Base-by-base conservation (phyloP, 371 early-diverging fungal species). In the Blastocladiella emersonii region DNA sequence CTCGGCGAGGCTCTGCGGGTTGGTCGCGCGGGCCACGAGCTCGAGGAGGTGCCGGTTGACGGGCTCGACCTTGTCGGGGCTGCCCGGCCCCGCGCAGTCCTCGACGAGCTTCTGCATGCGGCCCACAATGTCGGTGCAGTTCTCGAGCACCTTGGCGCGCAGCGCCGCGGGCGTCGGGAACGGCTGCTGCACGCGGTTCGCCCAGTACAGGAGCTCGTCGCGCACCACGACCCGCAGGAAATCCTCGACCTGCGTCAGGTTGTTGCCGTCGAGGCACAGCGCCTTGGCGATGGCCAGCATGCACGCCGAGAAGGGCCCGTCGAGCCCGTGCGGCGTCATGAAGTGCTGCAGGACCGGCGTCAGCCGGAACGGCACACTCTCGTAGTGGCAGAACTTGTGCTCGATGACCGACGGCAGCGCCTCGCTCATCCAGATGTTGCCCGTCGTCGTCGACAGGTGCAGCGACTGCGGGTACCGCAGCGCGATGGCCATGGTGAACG, bases 261-360 rank as follows among this genome's bases (percentile, higher is more conserved):
- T 55, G 27, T 30, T 12, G 4, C 34, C 56, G n/a, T 67, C 65
- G 34, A 63, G 56, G 17, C 37, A 82, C 61, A 93, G 67, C 30
- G 86, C 80, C 30, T 86, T 80, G 0, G 86, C 89, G 17, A 90
- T 83, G 27, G 90, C 84, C 80, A 92, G 83, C 32, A 93, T 62
- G 30, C 85, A 82, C 55, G 83, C 81, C 23, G 87, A 82, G 62
- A 96, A 92, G 3, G 89, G 76, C 1, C 98, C 98, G 63, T 95
- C 96, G 12, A 97, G 78, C 0, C 96, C 96, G 34, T 88, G 82
- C 27, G 90, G 87, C 0, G 90, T 90, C 51, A 98, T 87, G 71
- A 94, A 93, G 49, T 86, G 77, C 79, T 95, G 96, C 59, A 98
- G 80, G 71, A 91, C 93, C 37, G 98, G 98, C 15, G 99, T 97